Evolutionary conservation across 352 stramenopile species (phyloP).

Genomic region (Globisporangium megalacanthum): DNA sequence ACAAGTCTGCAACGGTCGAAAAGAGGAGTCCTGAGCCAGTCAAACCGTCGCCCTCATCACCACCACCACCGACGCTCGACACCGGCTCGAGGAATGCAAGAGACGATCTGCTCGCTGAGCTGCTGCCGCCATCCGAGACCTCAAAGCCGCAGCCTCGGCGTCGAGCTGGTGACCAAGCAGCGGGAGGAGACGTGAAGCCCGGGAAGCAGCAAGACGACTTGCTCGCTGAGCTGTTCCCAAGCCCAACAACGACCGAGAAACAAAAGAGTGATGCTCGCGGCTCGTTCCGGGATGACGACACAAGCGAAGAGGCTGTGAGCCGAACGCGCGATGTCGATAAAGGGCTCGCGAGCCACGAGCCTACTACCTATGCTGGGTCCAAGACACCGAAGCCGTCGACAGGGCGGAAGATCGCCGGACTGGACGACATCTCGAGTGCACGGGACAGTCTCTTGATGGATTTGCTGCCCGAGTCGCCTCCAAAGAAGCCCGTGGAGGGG

Average conservation of each 20-base stretch:
- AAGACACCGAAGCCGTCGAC: neutral
- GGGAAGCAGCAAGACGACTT: constrained; percentile 7
- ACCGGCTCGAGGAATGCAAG: neutral
- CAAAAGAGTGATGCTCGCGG: too few relatives aligned
- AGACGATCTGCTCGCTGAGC: constrained; percentile 10
- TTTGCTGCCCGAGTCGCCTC: constrained; percentile 34
- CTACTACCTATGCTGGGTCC: too few relatives aligned
- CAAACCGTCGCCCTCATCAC: neutral
- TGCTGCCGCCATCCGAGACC: constrained; percentile 1
- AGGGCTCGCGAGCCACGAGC: too few relatives aligned
- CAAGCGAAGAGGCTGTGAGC: too few relatives aligned
- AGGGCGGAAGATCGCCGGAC: neutral
- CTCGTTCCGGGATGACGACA: too few relatives aligned
- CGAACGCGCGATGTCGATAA: too few relatives aligned
- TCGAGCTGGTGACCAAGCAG: neutral
- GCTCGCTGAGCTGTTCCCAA: constrained; percentile 21
- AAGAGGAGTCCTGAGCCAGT: neutral
- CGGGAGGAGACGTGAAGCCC: neutral
- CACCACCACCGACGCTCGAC: neutral
- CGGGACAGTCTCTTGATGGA: constrained; percentile 53
- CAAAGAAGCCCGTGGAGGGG: constrained; percentile 13
- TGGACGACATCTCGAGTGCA: constrained; percentile 22
- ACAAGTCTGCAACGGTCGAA: neutral
- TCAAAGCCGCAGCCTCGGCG: neutral
- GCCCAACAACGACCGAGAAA: neutral